Percentiles rank a stretch among this genome's conserved stretches.
Evolutionary conservation across 2,329 filamentous ascomycete genomes (phyloP).

Genomic region (Pochonia chlamydosporia): DNA sequence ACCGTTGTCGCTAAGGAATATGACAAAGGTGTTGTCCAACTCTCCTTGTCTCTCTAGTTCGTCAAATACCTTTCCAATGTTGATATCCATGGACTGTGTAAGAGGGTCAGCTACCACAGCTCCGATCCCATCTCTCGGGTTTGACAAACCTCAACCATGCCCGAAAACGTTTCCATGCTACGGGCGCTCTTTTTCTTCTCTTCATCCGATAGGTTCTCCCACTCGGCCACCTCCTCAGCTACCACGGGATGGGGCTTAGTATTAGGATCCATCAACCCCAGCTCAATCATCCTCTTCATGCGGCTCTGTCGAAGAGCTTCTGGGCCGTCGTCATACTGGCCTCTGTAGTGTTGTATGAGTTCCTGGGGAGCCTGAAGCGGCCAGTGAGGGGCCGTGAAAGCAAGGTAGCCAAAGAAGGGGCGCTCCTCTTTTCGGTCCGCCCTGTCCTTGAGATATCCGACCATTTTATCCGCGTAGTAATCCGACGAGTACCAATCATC

Average conservation of each 20-base stretch:
- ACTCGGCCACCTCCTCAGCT: constrained; percentile 40
- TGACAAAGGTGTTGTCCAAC: constrained; percentile 57
- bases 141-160: constrained; percentile 61
- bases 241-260: constrained; percentile 46
- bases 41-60: constrained; percentile 51
- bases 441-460: constrained; percentile 47
- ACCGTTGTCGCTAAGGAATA: constrained; percentile 60
- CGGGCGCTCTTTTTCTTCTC: constrained; percentile 41
- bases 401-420: constrained; percentile 55
- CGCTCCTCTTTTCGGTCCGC: constrained; percentile 24
- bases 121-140: too few species aligned
- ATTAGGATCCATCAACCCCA: constrained; percentile 47
- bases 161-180: constrained; percentile 58
- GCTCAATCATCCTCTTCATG: constrained; percentile 47
- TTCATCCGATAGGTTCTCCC: constrained; percentile 39
- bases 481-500: constrained; percentile 49
- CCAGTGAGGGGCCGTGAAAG: constrained; percentile 60
- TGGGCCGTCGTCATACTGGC: constrained; percentile 57
- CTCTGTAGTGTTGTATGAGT: constrained; percentile 51
- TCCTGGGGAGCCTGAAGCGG: constrained; percentile 53
- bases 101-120: too few species aligned
- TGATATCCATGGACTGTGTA: constrained; percentile 53
- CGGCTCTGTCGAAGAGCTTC: constrained; percentile 48
- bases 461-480: constrained; percentile 45
- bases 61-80: constrained; percentile 53